Percentiles rank a stretch among this genome's conserved stretches.
Evolutionary conservation across 768 basidiomycete species (phyloP).

Genomic region (Tricholoma bakamatsutake): DNA sequence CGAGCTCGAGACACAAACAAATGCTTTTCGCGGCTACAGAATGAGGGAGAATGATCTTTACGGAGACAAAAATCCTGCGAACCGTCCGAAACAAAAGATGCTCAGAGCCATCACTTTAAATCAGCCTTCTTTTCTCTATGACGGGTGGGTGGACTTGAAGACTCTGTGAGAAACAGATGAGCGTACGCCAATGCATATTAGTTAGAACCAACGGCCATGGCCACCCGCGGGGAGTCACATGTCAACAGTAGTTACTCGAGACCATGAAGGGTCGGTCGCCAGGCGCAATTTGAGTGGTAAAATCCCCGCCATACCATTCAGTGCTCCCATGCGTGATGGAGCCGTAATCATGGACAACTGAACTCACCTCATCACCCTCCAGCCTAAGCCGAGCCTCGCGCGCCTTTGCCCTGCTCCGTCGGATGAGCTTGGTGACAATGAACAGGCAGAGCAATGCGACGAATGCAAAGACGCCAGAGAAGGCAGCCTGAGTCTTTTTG

Average conservation of each 20-base stretch:
- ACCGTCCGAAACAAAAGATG: background rate
- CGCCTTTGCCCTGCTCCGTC: slow-evolving; percentile 33
- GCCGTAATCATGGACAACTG: slow-evolving; percentile 33
- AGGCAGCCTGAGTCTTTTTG: slow-evolving; percentile 24
- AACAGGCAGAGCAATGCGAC: slow-evolving; percentile 34
- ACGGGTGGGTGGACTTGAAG: slow-evolving; percentile 10
- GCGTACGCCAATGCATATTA: slow-evolving; percentile 1
- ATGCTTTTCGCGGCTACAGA: background rate
- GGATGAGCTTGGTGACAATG: slow-evolving; percentile 30
- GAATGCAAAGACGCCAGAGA: slow-evolving; percentile 32
- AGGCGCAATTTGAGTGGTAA: background rate
- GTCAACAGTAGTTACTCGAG: slow-evolving; percentile 25
- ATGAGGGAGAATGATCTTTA: background rate
- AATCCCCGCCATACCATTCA: slow-evolving; percentile 13
- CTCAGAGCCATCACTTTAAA: slow-evolving; percentile 4
- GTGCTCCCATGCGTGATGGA: slow-evolving; percentile 22
- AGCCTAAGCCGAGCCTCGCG: slow-evolving; percentile 35
- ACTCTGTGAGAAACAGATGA: slow-evolving; percentile 11
- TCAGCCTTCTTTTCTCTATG: slow-evolving; percentile 17
- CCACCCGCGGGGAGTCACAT: slow-evolving; percentile 1
- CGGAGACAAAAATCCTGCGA: background rate
- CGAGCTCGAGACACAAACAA: background rate
- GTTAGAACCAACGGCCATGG: slow-evolving; percentile 4
- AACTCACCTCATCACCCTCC: slow-evolving; percentile 45
- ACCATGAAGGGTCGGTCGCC: slow-evolving; percentile 12